Evolutionary conservation across 2,329 filamentous ascomycete species (phyloP).

Genomic region (Tolypocladium amazonense): DNA sequence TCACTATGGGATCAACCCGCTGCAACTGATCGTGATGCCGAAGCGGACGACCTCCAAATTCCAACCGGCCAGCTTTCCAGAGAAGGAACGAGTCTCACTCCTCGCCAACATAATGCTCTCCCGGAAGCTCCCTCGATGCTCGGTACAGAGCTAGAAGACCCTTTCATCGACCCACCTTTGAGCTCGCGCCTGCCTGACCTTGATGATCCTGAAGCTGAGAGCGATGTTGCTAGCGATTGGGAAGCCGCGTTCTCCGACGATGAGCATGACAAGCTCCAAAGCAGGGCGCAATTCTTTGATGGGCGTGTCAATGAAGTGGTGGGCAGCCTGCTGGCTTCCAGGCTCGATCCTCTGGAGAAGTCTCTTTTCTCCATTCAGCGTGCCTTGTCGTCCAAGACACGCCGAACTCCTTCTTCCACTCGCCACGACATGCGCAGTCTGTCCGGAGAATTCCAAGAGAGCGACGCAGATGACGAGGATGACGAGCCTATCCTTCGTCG

Average conservation of each 20-base stretch:
- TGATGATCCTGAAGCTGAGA: constrained; percentile 29
- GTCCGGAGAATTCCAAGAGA: constrained; percentile 63
- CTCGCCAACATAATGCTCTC: constrained; percentile 40
- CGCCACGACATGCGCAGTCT: constrained; percentile 52
- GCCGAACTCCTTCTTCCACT: constrained; percentile 38
- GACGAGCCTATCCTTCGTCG: constrained; percentile 58
- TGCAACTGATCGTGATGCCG: constrained; percentile 26
- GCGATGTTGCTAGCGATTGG: constrained; percentile 75
- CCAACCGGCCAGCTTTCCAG: constrained; percentile 45
- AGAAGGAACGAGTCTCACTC: constrained; percentile 65
- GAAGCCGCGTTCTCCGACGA: constrained; percentile 74
- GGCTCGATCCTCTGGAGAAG: constrained; percentile 71
- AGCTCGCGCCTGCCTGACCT: constrained; percentile 37
- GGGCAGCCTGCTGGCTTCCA: constrained; percentile 62
- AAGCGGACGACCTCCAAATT: constrained; percentile 42
- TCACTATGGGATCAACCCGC: constrained; percentile 27
- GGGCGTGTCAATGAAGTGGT: constrained; percentile 81
- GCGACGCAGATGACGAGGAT: constrained; percentile 91
- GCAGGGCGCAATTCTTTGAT: constrained; percentile 81
- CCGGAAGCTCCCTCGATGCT: constrained; percentile 34
- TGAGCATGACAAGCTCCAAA: constrained; percentile 73
- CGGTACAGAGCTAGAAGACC: constrained; percentile 50
- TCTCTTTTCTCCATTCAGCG: constrained; percentile 68
- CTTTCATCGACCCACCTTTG: constrained; percentile 43
- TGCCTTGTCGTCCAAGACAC: constrained; percentile 48